Conservation (phyloP, 2,329 filamentous ascomycete species). For the Clathrospora elynae region DNA sequence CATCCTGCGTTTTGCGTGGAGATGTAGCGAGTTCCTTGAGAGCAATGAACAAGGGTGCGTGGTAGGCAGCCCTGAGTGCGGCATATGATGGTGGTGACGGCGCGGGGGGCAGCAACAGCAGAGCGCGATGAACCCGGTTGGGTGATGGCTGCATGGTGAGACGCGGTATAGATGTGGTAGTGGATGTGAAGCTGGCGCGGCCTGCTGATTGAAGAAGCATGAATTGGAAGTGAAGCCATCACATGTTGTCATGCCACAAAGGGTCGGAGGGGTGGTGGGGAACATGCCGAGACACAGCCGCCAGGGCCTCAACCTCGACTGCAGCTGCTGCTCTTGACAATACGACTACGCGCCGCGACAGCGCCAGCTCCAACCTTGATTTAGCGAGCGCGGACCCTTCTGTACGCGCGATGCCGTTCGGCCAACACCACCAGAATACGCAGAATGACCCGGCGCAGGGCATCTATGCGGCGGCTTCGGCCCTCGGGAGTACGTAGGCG, state of each 20-base stretch:
- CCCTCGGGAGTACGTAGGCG: constrained; percentile 47
- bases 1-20: constrained; percentile 32
- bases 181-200: background rate
- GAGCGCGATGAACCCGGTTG: constrained; percentile 28
- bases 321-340: constrained; percentile 8
- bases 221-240: background rate
- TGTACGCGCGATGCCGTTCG: constrained; percentile 47
- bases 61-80: constrained; percentile 52
- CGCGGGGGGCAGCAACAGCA: constrained; percentile 54
- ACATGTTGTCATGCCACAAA: background rate
- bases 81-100: constrained; percentile 49
- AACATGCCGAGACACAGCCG: constrained; percentile 17
- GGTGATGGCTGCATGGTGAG: constrained; percentile 37
- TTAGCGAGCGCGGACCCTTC: constrained; percentile 12
- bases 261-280: constrained; percentile 17
- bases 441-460: constrained; percentile 48
- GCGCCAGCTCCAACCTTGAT: constrained; percentile 4
- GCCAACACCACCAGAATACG: constrained; percentile 42
- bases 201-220: constrained; percentile 13
- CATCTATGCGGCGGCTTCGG: constrained; percentile 54
- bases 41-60: constrained; percentile 50
- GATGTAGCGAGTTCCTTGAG: constrained; percentile 49
- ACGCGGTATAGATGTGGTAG: constrained; percentile 6
- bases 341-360: constrained; percentile 17
- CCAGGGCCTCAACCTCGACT: constrained; percentile 11